Evolutionary conservation across 495 filamentous ascomycete species (phyloP).

Genomic region (Penicillium fimorum): DNA sequence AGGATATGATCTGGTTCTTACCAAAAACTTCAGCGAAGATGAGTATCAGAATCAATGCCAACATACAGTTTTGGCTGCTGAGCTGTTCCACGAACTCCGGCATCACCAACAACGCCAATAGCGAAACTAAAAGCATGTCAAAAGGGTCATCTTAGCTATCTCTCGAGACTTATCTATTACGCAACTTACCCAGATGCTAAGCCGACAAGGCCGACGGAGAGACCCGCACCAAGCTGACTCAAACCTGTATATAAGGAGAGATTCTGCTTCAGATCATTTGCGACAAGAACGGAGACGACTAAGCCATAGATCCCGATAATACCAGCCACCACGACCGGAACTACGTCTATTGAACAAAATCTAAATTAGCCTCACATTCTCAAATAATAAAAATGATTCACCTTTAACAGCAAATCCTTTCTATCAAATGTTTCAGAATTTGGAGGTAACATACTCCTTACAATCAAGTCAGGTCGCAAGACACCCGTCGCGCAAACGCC

Average conservation of each 20-base stretch:
- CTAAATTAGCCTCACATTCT: too few species aligned
- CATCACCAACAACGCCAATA: slow-evolving; percentile 98
- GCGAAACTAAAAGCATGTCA: slow-evolving; percentile 61
- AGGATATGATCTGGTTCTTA: slow-evolving; percentile 35
- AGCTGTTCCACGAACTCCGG: slow-evolving; percentile 96
- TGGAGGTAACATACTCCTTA: slow-evolving; percentile 76
- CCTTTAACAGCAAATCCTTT: too few species aligned
- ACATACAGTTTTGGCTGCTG: slow-evolving; percentile 98
- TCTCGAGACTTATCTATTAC: slow-evolving; percentile 2
- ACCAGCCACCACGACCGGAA: slow-evolving; percentile 99
- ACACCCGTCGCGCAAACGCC: slow-evolving; percentile 98
- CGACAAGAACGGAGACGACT: slow-evolving; percentile 96
- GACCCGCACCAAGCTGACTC: slow-evolving; percentile 95
- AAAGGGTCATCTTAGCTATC: not conserved
- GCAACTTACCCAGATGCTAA: slow-evolving; percentile 83
- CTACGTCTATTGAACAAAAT: slow-evolving; percentile 67
- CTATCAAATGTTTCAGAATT: too few species aligned
- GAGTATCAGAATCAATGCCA: slow-evolving; percentile 99
- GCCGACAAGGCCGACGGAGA: slow-evolving; percentile 93
- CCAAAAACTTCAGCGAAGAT: slow-evolving; percentile 99
- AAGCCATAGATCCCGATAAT: slow-evolving; percentile 99
- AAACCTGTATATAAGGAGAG: slow-evolving; percentile 88
- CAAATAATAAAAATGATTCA: too few species aligned
- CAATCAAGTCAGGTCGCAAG: slow-evolving; percentile 93
- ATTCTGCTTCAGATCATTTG: slow-evolving; percentile 79